These are phyloP conservation scores for Myxozyma sirexii DNA, from an alignment of 805 yeast species.

Conservation along the genomic window DNA sequence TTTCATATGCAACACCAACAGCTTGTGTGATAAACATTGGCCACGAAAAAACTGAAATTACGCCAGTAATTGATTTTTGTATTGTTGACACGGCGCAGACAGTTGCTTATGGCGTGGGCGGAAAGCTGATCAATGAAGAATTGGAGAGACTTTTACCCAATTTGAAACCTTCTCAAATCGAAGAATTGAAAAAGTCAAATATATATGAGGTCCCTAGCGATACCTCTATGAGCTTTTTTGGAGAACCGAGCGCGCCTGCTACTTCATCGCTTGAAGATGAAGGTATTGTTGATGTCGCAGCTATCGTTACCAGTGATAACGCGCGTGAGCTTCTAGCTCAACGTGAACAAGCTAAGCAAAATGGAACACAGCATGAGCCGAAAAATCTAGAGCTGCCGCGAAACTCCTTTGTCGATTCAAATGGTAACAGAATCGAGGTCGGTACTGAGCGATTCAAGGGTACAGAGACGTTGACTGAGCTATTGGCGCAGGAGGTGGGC, in stretches of 20 bases:
- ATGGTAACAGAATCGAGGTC: constrained; percentile 60
- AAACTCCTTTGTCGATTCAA: constrained; percentile 68
- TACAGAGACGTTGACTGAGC: constrained; percentile 58
- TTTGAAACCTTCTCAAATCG: constrained; percentile 61
- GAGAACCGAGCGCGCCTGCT: constrained; percentile 56
- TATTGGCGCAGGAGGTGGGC: constrained; percentile 58
- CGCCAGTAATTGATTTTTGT: constrained; percentile 77
- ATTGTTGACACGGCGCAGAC: constrained; percentile 58
- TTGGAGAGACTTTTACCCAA: constrained; percentile 61
- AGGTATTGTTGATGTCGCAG: constrained; percentile 84
- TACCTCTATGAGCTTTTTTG: constrained; percentile 33
- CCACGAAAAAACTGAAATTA: constrained; percentile 68
- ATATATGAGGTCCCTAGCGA: constrained; percentile 75
- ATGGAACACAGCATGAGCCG: constrained; percentile 43
- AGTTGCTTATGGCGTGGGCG: constrained; percentile 58
- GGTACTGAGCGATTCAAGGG: constrained; percentile 93
- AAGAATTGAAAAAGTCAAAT: constrained; percentile 68
- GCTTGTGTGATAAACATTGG: constrained; percentile 84
- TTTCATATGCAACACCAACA: constrained; percentile 65
- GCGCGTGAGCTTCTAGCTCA: constrained; percentile 67
- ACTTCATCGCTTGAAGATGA: constrained; percentile 52
- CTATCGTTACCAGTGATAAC: constrained; percentile 77
- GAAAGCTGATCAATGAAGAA: constrained; percentile 59
- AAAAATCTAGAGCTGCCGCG: constrained; percentile 69
- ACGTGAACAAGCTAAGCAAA: constrained; percentile 42